A percentile compares a stretch with the other conserved stretches of the same genome.
phyloP scores from a whole-genome alignment of 2,329 filamentous ascomycete species.

The Aspergillus aculeatinus region DNA sequence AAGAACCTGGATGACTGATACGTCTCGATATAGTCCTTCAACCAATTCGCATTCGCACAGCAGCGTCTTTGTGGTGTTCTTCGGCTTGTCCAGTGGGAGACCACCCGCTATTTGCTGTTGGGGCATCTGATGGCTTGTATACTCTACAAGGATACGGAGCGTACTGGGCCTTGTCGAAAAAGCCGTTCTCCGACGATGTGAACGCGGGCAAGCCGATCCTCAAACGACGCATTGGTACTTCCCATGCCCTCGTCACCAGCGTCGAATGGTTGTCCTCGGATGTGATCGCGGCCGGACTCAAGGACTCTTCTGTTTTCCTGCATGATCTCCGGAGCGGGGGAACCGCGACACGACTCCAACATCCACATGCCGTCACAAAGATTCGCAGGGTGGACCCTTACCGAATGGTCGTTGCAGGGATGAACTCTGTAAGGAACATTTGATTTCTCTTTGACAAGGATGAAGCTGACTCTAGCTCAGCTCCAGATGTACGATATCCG shows the following conservation, averaged over 20 bases:
- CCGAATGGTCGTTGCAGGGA: conserved; percentile 36
- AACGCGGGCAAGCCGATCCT: conserved; percentile 15
- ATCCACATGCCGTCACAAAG: conserved; percentile 34
- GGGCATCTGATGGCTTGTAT: conserved; percentile 38
- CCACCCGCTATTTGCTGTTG: conserved; percentile 37
- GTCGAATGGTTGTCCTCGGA: conserved; percentile 41
- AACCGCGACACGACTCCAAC: conserved; percentile 33
- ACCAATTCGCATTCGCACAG: conserved; percentile 28
- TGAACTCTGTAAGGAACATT: conserved; percentile 28
- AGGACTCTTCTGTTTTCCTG: conserved; percentile 35
- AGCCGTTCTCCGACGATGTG: conserved; percentile 23
- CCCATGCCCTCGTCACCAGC: conserved; percentile 30
- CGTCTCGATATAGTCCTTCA: conserved; percentile 22
- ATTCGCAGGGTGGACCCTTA: conserved; percentile 38
- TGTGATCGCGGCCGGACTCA: conserved; percentile 38
- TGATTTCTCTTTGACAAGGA: not conserved
- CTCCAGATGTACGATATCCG: conserved; percentile 45
- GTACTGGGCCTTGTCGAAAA: conserved; percentile 32
- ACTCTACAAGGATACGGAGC: conserved; percentile 30
- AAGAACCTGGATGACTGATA: not conserved
- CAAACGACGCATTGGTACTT: conserved; percentile 23
- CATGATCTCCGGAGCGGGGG: conserved; percentile 37
- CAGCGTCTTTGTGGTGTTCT: conserved; percentile 38
- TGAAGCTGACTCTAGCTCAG: conserved; percentile 20
- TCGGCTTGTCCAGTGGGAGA: conserved; percentile 33